Conservation (phyloP, 2,329 filamentous ascomycete genomes). For the Trichocomaceae sp. region DNA sequence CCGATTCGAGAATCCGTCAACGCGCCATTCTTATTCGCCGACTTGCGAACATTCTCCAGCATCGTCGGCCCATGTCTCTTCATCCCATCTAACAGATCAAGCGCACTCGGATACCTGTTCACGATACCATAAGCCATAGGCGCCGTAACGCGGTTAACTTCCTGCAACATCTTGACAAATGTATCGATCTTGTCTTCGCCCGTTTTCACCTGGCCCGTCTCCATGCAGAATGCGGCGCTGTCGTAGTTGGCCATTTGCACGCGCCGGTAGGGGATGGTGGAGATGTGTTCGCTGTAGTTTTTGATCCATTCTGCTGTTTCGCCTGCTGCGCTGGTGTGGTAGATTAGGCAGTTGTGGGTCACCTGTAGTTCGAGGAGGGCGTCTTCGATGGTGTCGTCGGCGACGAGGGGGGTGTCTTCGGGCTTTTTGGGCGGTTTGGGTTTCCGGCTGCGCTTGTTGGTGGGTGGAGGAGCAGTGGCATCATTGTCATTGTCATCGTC, state of each 20-base stretch:
- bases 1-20: constrained; percentile 42
- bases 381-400: constrained; percentile 64
- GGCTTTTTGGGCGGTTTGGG: constrained; percentile 34
- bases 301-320: constrained; percentile 69
- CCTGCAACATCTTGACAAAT: constrained; percentile 68
- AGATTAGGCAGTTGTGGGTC: constrained; percentile 58
- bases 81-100: constrained; percentile 54
- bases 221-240: constrained; percentile 65
- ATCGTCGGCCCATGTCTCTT: constrained; percentile 52
- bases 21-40: constrained; percentile 42
- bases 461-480: constrained; percentile 20
- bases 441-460: constrained; percentile 15
- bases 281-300: constrained; percentile 71
- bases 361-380: constrained; percentile 65
- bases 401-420: constrained; percentile 46
- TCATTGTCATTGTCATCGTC: constrained; percentile 27
- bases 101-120: constrained; percentile 53
- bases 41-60: constrained; percentile 56
- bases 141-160: constrained; percentile 64
- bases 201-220: constrained; percentile 65
- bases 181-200: constrained; percentile 61
- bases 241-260: constrained; percentile 44
- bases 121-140: constrained; percentile 66
- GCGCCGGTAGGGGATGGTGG: constrained; percentile 63
- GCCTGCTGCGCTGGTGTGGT: constrained; percentile 55